Conservation (phyloP, 116 monocot species). For the Zostera marina region DNA sequence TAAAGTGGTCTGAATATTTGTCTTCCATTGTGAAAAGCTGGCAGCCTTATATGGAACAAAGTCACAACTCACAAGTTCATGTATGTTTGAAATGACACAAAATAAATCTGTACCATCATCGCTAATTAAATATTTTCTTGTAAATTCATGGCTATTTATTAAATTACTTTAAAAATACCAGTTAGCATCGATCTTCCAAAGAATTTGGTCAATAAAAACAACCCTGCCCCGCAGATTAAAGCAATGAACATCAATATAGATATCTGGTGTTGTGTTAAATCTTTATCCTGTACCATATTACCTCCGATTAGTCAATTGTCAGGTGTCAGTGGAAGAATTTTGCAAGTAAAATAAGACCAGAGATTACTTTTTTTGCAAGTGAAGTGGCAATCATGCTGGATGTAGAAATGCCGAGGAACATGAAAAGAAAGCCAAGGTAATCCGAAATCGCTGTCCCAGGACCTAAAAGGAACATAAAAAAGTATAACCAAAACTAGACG, state of each 20-base stretch:
- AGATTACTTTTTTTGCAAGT: conserved; percentile 56
- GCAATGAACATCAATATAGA: conserved; percentile 89
- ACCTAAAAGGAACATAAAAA: conserved; percentile 19
- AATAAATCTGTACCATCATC: background rate
- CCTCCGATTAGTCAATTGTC: background rate
- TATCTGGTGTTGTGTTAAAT: conserved; percentile 80
- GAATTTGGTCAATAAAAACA: conserved; percentile 74
- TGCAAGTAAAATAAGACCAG: background rate
- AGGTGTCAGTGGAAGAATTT: background rate
- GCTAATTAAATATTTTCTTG: background rate
- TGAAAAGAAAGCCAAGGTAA: conserved; percentile 63
- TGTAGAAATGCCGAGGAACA: conserved; percentile 88
- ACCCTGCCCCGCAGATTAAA: conserved; percentile 55
- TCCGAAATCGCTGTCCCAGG: conserved; percentile 85
- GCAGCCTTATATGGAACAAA: too few relatives aligned
- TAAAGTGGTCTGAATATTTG: too few relatives aligned
- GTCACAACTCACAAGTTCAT: too few relatives aligned
- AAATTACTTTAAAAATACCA: conserved; percentile 17
- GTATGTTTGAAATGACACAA: too few relatives aligned
- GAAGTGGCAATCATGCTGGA: conserved; percentile 94
- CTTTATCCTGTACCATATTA: conserved; percentile 41
- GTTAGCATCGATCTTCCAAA: conserved; percentile 41
- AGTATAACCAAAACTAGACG: background rate
- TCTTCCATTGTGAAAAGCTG: too few relatives aligned
- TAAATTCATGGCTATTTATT: background rate